Percentiles rank a stretch among this genome's conserved stretches.
These are phyloP conservation scores for Teratosphaeria epicoccoides DNA, from an alignment of 2,329 filamentous ascomycete genomes.

Conservation along the genomic window DNA sequence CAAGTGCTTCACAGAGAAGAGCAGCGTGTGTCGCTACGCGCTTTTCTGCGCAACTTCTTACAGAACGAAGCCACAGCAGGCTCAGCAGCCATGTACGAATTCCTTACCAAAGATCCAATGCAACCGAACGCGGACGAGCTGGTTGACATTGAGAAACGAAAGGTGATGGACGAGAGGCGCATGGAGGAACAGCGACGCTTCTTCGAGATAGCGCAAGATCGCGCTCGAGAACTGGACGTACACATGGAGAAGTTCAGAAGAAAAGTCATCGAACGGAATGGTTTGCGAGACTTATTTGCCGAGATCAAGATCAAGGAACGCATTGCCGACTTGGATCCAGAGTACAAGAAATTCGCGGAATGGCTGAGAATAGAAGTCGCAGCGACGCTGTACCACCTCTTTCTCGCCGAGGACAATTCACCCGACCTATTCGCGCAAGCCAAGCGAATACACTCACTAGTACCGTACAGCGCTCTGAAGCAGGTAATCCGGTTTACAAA, in stretches of 20 bases:
- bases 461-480: conserved; percentile 88
- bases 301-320: conserved; percentile 86
- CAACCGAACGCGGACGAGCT: conserved; percentile 70
- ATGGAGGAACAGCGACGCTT: conserved; percentile 89
- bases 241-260: conserved; percentile 82
- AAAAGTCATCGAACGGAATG: conserved; percentile 65
- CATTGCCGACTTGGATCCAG: conserved; percentile 78
- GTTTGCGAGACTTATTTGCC: conserved; percentile 80
- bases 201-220: conserved; percentile 85
- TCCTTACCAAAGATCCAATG: conserved; percentile 64
- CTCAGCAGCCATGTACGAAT: conserved; percentile 74
- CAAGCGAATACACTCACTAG: conserved; percentile 85
- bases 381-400: conserved; percentile 91
- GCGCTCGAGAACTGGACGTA: conserved; percentile 85
- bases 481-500: conserved; percentile 96
- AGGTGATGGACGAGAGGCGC: conserved; percentile 73
- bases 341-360: conserved; percentile 96
- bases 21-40: conserved; percentile 81
- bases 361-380: conserved; percentile 97
- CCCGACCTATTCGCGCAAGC: conserved; percentile 91
- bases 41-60: conserved; percentile 77
- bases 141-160: conserved; percentile 68
- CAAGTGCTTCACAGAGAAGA: conserved; percentile 67
- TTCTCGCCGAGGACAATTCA: conserved; percentile 95
- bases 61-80: conserved; percentile 74